phyloP scores from a whole-genome alignment of 2,329 filamentous ascomycete species.

The Fonsecaea pugnacius region DNA sequence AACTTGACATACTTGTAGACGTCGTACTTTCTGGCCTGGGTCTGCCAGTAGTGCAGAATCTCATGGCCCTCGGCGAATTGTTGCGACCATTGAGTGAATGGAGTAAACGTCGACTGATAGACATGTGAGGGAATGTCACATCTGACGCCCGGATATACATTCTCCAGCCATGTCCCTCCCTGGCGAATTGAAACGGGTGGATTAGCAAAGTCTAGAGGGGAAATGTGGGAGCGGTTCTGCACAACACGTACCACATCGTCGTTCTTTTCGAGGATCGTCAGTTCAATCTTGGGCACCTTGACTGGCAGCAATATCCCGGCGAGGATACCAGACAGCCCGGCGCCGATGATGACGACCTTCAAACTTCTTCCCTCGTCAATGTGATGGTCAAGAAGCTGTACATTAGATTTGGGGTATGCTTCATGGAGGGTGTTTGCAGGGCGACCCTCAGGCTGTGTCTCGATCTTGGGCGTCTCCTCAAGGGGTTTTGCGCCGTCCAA shows the following conservation, averaged over 20 bases:
- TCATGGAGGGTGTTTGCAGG: conserved; percentile 18
- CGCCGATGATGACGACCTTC: conserved; percentile 46
- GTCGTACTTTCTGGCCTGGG: conserved; percentile 34
- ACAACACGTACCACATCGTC: conserved; percentile 28
- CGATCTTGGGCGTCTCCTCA: not conserved
- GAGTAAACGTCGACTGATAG: conserved; percentile 38
- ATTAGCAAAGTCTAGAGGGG: not conserved
- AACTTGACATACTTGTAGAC: conserved; percentile 64
- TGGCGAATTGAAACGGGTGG: conserved; percentile 14
- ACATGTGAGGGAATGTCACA: conserved; percentile 38
- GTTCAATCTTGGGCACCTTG: conserved; percentile 42
- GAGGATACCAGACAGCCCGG: conserved; percentile 48
- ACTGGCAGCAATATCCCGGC: conserved; percentile 46
- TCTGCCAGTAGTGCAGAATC: conserved; percentile 36
- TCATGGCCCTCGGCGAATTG: conserved; percentile 34
- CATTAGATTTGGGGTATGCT: conserved; percentile 13
- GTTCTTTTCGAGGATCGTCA: conserved; percentile 34
- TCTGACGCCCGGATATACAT: conserved; percentile 40
- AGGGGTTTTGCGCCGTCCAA: not conserved
- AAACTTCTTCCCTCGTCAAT: conserved; percentile 43
- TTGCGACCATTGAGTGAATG: conserved; percentile 36
- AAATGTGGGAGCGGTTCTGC: not conserved
- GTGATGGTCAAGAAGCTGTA: conserved; percentile 40
- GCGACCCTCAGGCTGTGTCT: not conserved
- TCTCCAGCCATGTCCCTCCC: conserved; percentile 43